Evolutionary conservation across 2,329 filamentous ascomycete species (phyloP), one percentile per base, ranked within the genome.

Genomic region (Calonectria pseudoreteaudii): DNA sequence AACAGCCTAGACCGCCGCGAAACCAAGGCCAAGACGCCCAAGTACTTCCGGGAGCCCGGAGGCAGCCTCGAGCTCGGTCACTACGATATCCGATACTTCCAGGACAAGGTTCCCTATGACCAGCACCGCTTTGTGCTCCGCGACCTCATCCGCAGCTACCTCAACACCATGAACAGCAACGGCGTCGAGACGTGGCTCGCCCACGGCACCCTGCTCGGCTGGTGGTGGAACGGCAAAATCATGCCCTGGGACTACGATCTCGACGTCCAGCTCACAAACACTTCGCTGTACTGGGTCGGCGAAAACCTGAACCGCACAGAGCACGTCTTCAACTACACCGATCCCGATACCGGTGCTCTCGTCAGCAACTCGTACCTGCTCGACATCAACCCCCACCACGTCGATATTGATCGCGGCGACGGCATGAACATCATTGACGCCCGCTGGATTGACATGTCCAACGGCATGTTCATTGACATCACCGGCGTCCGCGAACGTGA

Each of bases 191-290:
- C 95, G 0, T 97, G 95, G 95, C 91, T 97, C 73, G 94, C 95
- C 49, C 95, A 97, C 83, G 95, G 95, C 64, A 95, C 94, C 6
- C 86, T 97, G 65, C 86, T 97, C 28, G 95, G 94, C 16, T 97
- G 95, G 95, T 97, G 94, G 94, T 97, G 95, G 95, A 96, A 95
- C 82, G 90, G 87, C 52, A 85, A 91, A 84, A 92, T 94, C 81
- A 91, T 96, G 86, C 94, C 94, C 0, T 96, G 94, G 94, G 94
- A 97, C 83, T 94, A 92, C 86, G 95, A 97, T 83, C 87, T 97
- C 58, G 95, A 97, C 83, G 94, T 94, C 0, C 95, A 97, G 84
- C 92, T 97, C 34, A 91, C 92, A 23, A 90, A 89, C 70, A 86
- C 87, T 38, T 95, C 94, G 1, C 87, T 97, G 58, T 83, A 87